Evolutionary conservation across 2,329 filamentous ascomycete species (phyloP), one percentile per base, ranked within the genome.

Genomic region (Xylariaceae sp.): DNA sequence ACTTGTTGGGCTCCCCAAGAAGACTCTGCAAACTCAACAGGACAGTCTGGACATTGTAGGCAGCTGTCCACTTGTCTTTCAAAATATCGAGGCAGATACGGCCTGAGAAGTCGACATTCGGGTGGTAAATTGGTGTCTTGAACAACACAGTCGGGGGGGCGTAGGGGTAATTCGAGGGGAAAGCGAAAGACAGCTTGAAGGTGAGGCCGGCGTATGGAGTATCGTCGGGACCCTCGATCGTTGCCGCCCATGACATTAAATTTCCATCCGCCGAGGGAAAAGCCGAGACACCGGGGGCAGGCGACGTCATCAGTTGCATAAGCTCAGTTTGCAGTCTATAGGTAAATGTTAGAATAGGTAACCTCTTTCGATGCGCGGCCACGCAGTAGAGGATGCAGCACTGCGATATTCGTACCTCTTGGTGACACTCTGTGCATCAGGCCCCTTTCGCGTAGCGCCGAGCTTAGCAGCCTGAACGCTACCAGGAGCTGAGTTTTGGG

Each of bases 61-160:
- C 93, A 16, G 95, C 92, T 58, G 92, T 96, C 95, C 95, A 99
- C 80, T 97, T 97, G 76, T 98, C 95, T 83, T 97, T 98, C 64
- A 99, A 82, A 66, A 99, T 99, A 72, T 99, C 96, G 60, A 99
- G 83, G 75, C 95, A 99, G 76, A 99, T 99, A 54, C 95, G 86
- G 36, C 95, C 95, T 3, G 90, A 93, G 79, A 99, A 97, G 78
- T 99, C 95, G 67, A 99, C 91, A 69, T 99, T 99, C 51, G 95
- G 95, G 76, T 99, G 95, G 82, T 98, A 99, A 77, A 99, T 97
- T 33, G 95, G 95, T 6, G 96, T 99, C 81, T 93, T 96, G 87
- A 97, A 99, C 58, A 96, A 84, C 16, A 99, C 95, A 2, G 89
- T 92, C 0, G 95, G 95, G 19, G 95, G 86, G 1, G 88, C 85